Conservation (phyloP, 768 basidiomycete species). For the Cubamyces lactineus region DNA sequence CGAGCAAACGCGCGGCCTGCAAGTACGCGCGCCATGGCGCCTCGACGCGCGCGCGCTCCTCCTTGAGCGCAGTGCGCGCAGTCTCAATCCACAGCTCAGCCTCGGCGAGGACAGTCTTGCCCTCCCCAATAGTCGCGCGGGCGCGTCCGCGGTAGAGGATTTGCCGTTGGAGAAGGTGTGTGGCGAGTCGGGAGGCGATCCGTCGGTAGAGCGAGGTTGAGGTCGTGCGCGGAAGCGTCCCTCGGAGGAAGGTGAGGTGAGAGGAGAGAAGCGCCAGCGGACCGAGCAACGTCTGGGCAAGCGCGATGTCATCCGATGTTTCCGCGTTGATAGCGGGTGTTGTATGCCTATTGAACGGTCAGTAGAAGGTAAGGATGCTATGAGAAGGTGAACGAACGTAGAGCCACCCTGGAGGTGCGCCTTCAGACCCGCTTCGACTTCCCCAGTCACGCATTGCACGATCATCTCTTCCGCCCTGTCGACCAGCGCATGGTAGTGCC, state of each 20-base stretch:
- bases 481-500: conserved; percentile 60
- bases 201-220: conserved; percentile 73
- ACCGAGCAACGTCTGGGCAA: conserved; percentile 73
- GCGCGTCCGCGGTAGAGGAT: conserved; percentile 76
- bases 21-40: conserved; percentile 77
- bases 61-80: conserved; percentile 61
- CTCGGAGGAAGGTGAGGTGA: conserved; percentile 69
- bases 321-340: conserved; percentile 32
- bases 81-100: conserved; percentile 85
- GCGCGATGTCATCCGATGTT: conserved; percentile 43
- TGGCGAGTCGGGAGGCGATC: conserved; percentile 68
- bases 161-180: conserved; percentile 82
- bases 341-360: conserved; percentile 24
- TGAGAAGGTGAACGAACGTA: conserved; percentile 36
- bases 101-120: conserved; percentile 66
- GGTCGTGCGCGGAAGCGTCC: conserved; percentile 59
- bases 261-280: conserved; percentile 82
- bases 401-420: conserved; percentile 57
- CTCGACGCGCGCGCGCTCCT: conserved; percentile 53
- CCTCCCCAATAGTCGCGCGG: conserved; percentile 60
- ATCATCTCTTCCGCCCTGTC: conserved; percentile 87
- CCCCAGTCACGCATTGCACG: conserved; percentile 77
- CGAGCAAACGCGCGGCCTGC: conserved; percentile 70
- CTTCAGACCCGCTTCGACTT: conserved; percentile 78
- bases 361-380: background rate